Evolutionary conservation across 768 basidiomycete genomes (phyloP), one percentile per base, ranked within the genome.

Genomic region (Symmetrospora coprosmae): DNA sequence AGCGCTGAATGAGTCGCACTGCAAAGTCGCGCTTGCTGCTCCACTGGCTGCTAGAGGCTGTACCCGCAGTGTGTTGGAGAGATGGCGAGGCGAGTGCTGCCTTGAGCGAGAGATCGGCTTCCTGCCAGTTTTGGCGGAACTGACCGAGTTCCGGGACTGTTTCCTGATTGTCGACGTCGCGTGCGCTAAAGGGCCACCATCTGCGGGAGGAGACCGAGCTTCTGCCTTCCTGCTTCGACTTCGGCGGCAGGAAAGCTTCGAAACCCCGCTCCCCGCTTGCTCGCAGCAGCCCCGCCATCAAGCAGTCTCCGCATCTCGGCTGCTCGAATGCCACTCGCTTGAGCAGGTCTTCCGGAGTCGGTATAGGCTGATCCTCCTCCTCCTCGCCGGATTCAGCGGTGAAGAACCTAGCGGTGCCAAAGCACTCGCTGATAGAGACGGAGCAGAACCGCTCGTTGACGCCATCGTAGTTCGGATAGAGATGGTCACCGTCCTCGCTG

Each of bases 291-390:
- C 72, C 69, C 1, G 66, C 55, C 31, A 76, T 69, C 6, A 74
- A 30, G 53, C 73, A 74, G 49, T 75, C 75, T n/a, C 75, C 75
- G 64, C 75, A 75, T 7, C 45, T 25, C 13, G 67, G 33, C 8
- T 63, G 51, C 13, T 68, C 67, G 63, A 73, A 75, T 0, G 74
- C 72, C 28, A 74, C 67, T 45, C 70, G 67, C 52, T 64, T 71
- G 67, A 76, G 72, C 21, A 72, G 55, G 4, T 67, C 72, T n/a
- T 65, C 49, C 9, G 49, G 49, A 9, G 23, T 50, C 11, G 38
- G n/a, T 8, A 35, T 66, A 11, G 73, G 70, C 28, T 50, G 51
- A 0, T 46, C 34, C 7, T 38, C 19, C 14, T 6, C 19, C 9
- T 56, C 45, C 0, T 66, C 50, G 23, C 51, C 59, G 13, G 61